Percentiles rank a stretch among this genome's conserved stretches.
Evolutionary conservation across 768 basidiomycete genomes (phyloP).

Genomic region (Rhizopogon roseolus): DNA sequence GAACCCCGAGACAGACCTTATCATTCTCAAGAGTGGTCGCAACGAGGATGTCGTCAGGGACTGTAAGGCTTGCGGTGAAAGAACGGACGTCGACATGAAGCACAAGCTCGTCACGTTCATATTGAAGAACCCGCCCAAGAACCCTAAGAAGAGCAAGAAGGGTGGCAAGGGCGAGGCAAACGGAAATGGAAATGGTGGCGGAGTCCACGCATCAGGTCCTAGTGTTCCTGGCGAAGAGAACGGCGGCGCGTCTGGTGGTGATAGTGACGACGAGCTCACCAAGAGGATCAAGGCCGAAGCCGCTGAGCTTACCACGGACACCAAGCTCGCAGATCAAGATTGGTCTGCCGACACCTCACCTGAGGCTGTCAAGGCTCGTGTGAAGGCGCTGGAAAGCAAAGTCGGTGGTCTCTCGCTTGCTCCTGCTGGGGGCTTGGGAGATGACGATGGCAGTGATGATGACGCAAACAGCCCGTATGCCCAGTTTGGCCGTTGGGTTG

Average conservation of each 20-base stretch:
- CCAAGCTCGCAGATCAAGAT: conserved; percentile 61
- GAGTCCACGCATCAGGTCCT: conserved; percentile 33
- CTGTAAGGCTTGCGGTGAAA: conserved; percentile 97
- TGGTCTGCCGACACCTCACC: conserved; percentile 93
- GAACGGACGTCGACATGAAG: conserved; percentile 89
- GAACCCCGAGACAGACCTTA: conserved; percentile 96
- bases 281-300: conserved; percentile 91
- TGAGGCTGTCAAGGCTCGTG: conserved; percentile 81
- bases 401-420: conserved; percentile 46
- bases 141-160: conserved; percentile 62
- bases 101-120: conserved; percentile 97
- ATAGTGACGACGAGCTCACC: conserved; percentile 85
- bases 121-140: conserved; percentile 94
- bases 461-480: conserved; percentile 83
- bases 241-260: conserved; percentile 45
- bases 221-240: conserved; percentile 37
- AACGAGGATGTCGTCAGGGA: conserved; percentile 88
- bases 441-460: conserved; percentile 88
- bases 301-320: conserved; percentile 62
- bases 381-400: conserved; percentile 61
- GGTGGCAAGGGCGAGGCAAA: conserved; percentile 47
- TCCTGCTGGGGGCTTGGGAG: conserved; percentile 38
- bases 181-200: conserved; percentile 46
- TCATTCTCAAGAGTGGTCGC: conserved; percentile 79
- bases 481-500: conserved; percentile 79